Evolutionary conservation across 73 alveolate genomes (phyloP).

Genomic region (Breviolum minutum): DNA sequence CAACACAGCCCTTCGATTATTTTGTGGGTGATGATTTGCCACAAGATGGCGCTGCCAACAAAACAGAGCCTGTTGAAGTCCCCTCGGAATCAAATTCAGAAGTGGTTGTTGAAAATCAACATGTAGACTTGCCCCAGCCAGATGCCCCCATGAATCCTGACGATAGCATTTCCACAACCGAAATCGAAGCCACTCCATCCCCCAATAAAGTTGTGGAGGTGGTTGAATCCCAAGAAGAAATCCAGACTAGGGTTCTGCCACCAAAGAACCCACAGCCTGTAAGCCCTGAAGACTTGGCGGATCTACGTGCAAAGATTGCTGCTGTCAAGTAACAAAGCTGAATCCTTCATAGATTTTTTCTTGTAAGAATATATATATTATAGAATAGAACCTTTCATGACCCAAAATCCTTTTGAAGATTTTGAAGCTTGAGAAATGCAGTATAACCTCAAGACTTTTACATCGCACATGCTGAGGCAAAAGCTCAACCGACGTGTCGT

Average conservation of each 20-base stretch:
- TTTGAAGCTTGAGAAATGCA: too few relatives aligned
- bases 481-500: neutral
- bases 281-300: neutral
- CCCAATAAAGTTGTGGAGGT: neutral
- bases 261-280: neutral
- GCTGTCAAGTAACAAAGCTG: neutral
- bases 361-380: neutral
- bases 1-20: neutral
- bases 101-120: too few relatives aligned
- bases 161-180: neutral
- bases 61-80: neutral
- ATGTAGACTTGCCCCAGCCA: too few relatives aligned
- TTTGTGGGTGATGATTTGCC: neutral
- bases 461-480: neutral
- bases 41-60: too few relatives aligned
- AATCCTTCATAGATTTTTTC: neutral
- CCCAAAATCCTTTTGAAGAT: too few relatives aligned
- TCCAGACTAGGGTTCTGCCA: neutral
- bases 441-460: neutral
- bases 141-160: too few relatives aligned
- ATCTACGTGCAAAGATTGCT: neutral
- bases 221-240: neutral
- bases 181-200: constrained; percentile 33
- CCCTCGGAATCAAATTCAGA: neutral
- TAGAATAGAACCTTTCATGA: neutral